Evolutionary conservation across 148 eudicot species (phyloP).

Genomic region (Vaccinium myrtillus): DNA sequence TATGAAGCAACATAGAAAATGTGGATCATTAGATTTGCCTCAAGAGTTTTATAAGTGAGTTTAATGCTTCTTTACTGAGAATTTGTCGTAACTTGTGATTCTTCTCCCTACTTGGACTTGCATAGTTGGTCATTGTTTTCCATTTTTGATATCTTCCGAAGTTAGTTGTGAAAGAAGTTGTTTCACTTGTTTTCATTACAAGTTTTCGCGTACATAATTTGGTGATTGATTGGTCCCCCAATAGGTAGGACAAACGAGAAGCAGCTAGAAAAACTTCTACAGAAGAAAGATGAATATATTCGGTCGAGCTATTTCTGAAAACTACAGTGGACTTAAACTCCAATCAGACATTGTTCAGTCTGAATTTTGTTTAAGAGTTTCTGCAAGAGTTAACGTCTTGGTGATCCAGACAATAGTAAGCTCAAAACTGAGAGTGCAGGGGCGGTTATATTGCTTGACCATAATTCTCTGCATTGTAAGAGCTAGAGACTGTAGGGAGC

Average conservation of each 20-base stretch:
- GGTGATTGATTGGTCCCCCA: not conserved
- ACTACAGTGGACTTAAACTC: not conserved
- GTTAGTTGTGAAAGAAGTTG: not conserved
- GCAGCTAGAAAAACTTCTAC: not conserved
- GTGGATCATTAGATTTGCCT: constrained; percentile 61
- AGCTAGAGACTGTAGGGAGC: not conserved
- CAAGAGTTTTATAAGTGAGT: constrained; percentile 64
- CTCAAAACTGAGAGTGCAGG: not conserved
- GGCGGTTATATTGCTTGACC: not conserved
- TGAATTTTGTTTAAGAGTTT: not conserved
- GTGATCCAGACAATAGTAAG: not conserved
- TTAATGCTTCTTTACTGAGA: constrained; percentile 5
- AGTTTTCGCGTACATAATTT: not conserved
- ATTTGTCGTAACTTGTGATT: not conserved
- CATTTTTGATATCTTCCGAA: not conserved
- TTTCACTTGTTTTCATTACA: not conserved
- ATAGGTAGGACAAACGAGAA: not conserved
- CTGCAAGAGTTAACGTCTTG: not conserved
- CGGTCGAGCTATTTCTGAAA: not conserved
- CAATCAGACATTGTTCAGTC: not conserved
- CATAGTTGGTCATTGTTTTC: not conserved
- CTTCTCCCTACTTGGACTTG: constrained; percentile 3
- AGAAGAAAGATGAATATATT: not conserved
- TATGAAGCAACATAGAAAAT: constrained; percentile 61
- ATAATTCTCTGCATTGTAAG: not conserved